A percentile compares a stretch with the other conserved stretches of the same genome.
Conservation (phyloP, 1,284 basidiomycete species). For the Malassezia globosa region DNA sequence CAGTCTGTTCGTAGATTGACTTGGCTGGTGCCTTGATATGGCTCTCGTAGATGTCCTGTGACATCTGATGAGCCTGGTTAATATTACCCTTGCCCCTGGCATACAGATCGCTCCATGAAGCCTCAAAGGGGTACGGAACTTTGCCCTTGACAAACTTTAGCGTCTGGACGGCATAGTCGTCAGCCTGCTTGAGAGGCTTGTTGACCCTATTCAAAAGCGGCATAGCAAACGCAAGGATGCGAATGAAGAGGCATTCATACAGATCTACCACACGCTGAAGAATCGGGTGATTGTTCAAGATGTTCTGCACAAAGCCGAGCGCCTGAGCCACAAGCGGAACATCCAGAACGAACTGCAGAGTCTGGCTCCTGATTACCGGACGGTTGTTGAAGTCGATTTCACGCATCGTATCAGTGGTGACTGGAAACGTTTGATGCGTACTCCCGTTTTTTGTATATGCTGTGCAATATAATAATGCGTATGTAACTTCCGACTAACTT, state of each 20-base stretch:
- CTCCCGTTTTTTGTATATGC: too few species aligned
- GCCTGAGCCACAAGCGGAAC: constrained; percentile 39
- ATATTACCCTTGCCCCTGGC: constrained; percentile 28
- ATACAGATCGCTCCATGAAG: constrained; percentile 33
- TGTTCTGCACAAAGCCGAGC: constrained; percentile 30
- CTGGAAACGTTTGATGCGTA: too few species aligned
- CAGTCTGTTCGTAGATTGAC: constrained; percentile 12
- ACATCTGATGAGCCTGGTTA: constrained; percentile 23
- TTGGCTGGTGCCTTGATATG: constrained; percentile 27
- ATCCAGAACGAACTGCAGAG: constrained; percentile 27
- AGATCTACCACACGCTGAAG: constrained; percentile 33
- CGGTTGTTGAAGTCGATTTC: neutral
- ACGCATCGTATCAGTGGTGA: neutral
- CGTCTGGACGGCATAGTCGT: constrained; percentile 33
- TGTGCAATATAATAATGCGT: too few species aligned
- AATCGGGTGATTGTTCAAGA: constrained; percentile 33
- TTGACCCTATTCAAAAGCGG: constrained; percentile 33
- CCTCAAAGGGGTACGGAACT: constrained; percentile 43
- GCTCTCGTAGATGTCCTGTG: constrained; percentile 33
- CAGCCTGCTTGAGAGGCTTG: constrained; percentile 38
- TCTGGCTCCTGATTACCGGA: constrained; percentile 24
- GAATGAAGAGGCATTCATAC: constrained; percentile 27
- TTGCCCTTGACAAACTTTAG: constrained; percentile 41
- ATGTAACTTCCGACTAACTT: too few species aligned
- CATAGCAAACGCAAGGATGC: constrained; percentile 27